Evolutionary conservation across 192 early-diverging fungal species (phyloP), one percentile per base, ranked within the genome.

Genomic region (Coemansia sp.): DNA sequence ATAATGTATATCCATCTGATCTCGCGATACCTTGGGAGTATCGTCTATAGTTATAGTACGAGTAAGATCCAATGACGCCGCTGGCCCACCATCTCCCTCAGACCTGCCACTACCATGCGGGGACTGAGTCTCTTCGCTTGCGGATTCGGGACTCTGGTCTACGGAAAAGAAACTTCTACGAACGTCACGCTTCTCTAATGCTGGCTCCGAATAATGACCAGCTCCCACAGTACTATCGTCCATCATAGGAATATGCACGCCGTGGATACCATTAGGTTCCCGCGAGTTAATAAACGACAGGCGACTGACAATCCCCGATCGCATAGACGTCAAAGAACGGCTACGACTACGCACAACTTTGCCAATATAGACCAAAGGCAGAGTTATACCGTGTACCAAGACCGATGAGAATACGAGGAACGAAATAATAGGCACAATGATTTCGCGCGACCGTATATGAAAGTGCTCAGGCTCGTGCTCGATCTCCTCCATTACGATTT

Each of bases 371-470:
- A 95, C 85, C 52, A 96, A 69, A 6, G 91, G 90, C 18, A 95
- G 86, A 0, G 93, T 93, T 20, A 90, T 88, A 33, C 95, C 95
- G 75, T 97, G 95, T 40, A 95, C 88, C 33, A 97, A 65, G 1
- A 97, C 91, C 34, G 91, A 93, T n/a, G 89, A 85, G n/a, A 95
- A 79, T 11, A 97, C 92, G 70, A 95, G 76, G 72, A 95, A 92
- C 58, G 87, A 78, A 8, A 92, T 88, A 13, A 94, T 81, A 7
- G 91, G 90, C 41, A 76, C 53, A 67, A 88, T 83, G 60, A 82
- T 76, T 49, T 83, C 76, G 39, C 73, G 69, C 49, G 76, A 72
- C 13, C 76, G 62, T 3, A 75, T 3, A 46, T 83, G 71, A 40
- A 69, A 83, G 71, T 78, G 49, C 31, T 78, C 71, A 16, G 76